Evolutionary conservation across 345 rosid species (phyloP).

Genomic region (Psidium guajava): DNA sequence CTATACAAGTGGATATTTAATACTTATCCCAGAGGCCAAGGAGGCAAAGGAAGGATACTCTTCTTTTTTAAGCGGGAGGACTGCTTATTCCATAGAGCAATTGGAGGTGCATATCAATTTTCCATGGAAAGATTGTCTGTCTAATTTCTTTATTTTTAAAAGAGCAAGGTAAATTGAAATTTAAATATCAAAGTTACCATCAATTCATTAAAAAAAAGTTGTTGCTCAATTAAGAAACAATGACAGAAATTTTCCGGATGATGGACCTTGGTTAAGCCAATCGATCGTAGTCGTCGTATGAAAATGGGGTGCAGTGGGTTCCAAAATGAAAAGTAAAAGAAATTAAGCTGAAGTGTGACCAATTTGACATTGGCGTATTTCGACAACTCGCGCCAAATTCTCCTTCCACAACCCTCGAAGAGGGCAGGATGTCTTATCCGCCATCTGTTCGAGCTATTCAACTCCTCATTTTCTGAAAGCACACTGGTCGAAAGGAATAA

Average conservation of each 20-base stretch:
- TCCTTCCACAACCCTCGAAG: too few species aligned
- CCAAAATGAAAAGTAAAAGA: not conserved
- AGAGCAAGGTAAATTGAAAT: not conserved
- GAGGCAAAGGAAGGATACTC: not conserved
- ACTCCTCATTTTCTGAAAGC: too few species aligned
- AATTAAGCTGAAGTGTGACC: too few species aligned
- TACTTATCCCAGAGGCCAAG: too few species aligned
- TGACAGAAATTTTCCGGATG: not conserved
- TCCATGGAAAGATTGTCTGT: not conserved
- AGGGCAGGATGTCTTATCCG: fast-evolving
- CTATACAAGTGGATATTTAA: too few species aligned
- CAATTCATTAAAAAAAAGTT: not conserved
- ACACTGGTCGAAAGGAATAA: too few species aligned
- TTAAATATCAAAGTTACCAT: not conserved
- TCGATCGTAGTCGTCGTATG: not conserved
- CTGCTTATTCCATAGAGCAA: not conserved
- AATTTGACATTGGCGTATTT: too few species aligned
- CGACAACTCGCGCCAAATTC: too few species aligned
- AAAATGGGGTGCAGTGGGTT: not conserved
- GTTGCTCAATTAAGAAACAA: not conserved
- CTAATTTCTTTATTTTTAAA: not conserved
- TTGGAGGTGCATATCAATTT: not conserved
- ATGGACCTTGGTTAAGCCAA: too few species aligned
- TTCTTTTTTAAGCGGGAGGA: not conserved
- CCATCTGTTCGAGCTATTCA: too few species aligned